phyloP scores from a whole-genome alignment of 306 rosid genomes.

The Malus orientalis region DNA sequence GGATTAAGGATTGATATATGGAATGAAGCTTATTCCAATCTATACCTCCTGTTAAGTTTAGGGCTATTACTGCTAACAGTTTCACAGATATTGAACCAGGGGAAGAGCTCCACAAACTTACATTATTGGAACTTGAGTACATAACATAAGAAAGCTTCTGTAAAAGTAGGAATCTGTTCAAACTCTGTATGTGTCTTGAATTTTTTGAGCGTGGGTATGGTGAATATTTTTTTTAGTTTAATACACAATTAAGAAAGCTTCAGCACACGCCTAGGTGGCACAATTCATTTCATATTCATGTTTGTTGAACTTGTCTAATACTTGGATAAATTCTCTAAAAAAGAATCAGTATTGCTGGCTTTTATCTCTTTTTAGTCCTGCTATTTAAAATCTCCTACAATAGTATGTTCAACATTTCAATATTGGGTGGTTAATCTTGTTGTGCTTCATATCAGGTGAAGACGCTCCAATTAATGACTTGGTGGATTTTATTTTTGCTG shows the following conservation, averaged over 20 bases:
- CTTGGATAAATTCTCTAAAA: neutral
- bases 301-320: neutral
- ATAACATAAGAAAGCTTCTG: neutral
- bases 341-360: neutral
- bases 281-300: neutral
- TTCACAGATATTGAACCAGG: neutral
- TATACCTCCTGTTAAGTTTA: neutral
- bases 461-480: conserved; percentile 60
- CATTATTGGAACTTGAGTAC: neutral
- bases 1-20: neutral
- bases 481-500: conserved; percentile 75
- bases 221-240: no score
- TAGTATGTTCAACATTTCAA: neutral
- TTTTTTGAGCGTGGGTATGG: neutral
- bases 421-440: neutral
- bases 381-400: neutral
- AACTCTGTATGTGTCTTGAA: neutral
- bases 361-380: neutral
- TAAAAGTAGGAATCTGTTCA: neutral
- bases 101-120: neutral
- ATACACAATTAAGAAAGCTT: no score
- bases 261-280: no score
- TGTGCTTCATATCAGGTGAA: conserved; percentile 44
- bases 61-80: neutral
- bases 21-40: neutral